Conservation (phyloP, 805 yeast species). For the Ogataea sp. region DNA sequence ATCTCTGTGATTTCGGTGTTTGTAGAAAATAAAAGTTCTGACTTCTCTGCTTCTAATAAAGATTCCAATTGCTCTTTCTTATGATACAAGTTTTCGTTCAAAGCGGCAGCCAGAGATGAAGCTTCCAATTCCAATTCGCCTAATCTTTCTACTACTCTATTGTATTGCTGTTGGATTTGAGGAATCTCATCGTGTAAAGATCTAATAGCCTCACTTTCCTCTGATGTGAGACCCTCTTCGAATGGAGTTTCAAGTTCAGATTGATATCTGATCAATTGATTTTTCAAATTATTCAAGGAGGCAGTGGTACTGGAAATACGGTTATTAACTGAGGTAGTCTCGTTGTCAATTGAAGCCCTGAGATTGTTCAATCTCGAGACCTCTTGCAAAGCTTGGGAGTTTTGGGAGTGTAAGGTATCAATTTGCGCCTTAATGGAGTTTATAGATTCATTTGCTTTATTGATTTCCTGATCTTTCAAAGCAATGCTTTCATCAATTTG, state of each 20-base stretch:
- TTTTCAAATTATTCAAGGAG: conserved; percentile 25
- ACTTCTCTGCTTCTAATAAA: conserved; percentile 10
- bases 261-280: conserved; percentile 34
- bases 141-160: conserved; percentile 29
- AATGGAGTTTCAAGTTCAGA: conserved; percentile 49
- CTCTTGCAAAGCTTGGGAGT: conserved; percentile 36
- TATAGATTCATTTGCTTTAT: conserved; percentile 37
- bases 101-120: conserved; percentile 42
- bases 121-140: conserved; percentile 39
- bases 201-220: conserved; percentile 38
- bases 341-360: conserved; percentile 35
- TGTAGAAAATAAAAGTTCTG: conserved; percentile 3
- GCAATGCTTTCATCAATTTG: conserved; percentile 31
- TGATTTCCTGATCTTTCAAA: conserved; percentile 43
- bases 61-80: conserved; percentile 31
- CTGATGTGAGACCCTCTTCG: conserved; percentile 38
- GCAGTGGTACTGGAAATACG: conserved; percentile 28
- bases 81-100: conserved; percentile 51
- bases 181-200: conserved; percentile 28
- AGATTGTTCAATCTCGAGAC: conserved; percentile 34
- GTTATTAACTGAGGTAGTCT: conserved; percentile 25
- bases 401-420: conserved; percentile 33
- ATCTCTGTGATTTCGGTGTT: conserved; percentile 9
- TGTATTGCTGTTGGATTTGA: conserved; percentile 31
- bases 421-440: conserved; percentile 27